Conservation (phyloP, 129 eudicot species). For the Calendula officinalis region DNA sequence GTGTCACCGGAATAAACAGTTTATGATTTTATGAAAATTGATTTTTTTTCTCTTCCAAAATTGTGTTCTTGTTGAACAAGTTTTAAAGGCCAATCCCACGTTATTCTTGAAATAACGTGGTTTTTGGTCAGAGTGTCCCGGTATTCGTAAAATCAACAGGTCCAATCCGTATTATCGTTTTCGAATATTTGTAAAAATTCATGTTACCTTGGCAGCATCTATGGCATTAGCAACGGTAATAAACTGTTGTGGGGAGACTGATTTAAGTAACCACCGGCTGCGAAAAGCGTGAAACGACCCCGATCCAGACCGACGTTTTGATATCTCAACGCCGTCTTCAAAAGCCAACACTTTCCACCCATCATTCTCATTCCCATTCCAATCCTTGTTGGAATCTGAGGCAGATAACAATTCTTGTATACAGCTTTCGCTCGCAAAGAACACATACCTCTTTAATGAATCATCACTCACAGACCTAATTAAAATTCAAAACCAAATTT, state of each 20-base stretch:
- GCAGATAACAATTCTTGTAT: constrained; percentile 87
- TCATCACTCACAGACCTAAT: constrained; percentile 89
- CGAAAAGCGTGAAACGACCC: constrained; percentile 75
- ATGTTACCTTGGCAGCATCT: constrained; percentile 83
- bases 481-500: constrained; percentile 16
- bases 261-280: constrained; percentile 72
- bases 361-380: constrained; percentile 45
- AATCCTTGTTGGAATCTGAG: constrained; percentile 60
- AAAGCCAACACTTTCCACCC: constrained; percentile 73
- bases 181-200: background rate
- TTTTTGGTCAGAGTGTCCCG: too few relatives aligned
- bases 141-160: too few relatives aligned
- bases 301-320: constrained; percentile 78
- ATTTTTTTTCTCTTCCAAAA: too few relatives aligned
- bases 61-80: too few relatives aligned
- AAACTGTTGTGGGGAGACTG: constrained; percentile 73
- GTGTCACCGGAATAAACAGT: too few relatives aligned
- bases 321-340: constrained; percentile 82
- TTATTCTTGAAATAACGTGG: too few relatives aligned
- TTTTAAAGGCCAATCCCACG: too few relatives aligned
- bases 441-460: constrained; percentile 76
- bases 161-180: background rate
- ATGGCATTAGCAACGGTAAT: constrained; percentile 88
- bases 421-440: constrained; percentile 85
- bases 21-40: too few relatives aligned